Evolutionary conservation across 495 filamentous ascomycete species (phyloP).

Genomic region (Trichocladium uniseriatum): DNA sequence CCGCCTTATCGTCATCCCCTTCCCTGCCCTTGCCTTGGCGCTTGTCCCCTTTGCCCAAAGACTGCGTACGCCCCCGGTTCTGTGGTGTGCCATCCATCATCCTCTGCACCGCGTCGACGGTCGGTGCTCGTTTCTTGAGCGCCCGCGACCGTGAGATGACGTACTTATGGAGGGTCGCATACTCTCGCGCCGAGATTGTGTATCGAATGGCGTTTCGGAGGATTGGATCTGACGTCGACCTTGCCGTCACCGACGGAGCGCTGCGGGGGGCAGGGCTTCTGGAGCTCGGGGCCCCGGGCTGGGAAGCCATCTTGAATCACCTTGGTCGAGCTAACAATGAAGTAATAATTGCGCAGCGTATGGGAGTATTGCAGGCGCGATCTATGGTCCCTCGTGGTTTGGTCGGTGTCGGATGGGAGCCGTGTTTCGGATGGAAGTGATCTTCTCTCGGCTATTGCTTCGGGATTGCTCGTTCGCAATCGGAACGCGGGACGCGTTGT

Average conservation of each 20-base stretch:
- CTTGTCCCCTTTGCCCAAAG: neutral
- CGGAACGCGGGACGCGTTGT: too few relatives aligned
- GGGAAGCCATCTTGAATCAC: slow-evolving; percentile 22
- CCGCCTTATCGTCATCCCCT: slow-evolving; percentile 6
- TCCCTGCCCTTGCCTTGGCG: slow-evolving; percentile 15
- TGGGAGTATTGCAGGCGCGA: too few relatives aligned
- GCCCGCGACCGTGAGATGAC: slow-evolving; percentile 56
- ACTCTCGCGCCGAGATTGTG: slow-evolving; percentile 76
- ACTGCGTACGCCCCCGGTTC: slow-evolving; percentile 2
- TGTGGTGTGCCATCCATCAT: slow-evolving; percentile 34
- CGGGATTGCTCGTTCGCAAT: too few relatives aligned
- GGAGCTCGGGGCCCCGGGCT: slow-evolving; percentile 17
- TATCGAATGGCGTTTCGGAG: slow-evolving; percentile 73
- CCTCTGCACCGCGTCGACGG: slow-evolving; percentile 37
- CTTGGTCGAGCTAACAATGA: too few relatives aligned
- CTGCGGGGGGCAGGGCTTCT: slow-evolving; percentile 10
- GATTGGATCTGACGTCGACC: slow-evolving; percentile 46
- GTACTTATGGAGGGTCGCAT: slow-evolving; percentile 70
- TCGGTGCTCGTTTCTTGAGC: slow-evolving; percentile 54
- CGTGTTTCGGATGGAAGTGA: too few relatives aligned
- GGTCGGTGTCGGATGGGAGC: too few relatives aligned
- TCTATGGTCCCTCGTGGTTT: too few relatives aligned
- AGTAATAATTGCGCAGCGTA: too few relatives aligned
- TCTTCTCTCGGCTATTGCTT: too few relatives aligned
- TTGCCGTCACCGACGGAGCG: slow-evolving; percentile 24